Evolutionary conservation across 1,284 basidiomycete species (phyloP).

Genomic region (Porogramme epimiltina): DNA sequence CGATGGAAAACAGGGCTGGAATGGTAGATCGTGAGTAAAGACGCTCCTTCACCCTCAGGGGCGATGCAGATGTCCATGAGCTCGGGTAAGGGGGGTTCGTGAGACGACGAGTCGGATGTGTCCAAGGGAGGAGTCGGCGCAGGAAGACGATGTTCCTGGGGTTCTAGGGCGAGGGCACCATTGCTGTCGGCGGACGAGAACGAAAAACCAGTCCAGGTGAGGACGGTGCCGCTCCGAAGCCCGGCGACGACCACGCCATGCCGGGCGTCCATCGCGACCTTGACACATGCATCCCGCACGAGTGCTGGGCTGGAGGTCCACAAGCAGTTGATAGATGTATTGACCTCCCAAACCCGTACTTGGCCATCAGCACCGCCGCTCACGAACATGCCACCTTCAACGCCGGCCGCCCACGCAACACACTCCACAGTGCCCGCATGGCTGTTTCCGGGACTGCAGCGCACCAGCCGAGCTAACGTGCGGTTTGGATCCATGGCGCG

Average conservation of each 20-base stretch:
- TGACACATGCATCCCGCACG: constrained; percentile 49
- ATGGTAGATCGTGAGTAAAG: constrained; percentile 48
- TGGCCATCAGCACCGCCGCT: constrained; percentile 64
- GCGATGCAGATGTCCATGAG: constrained; percentile 29
- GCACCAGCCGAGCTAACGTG: constrained; percentile 43
- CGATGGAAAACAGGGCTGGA: constrained; percentile 52
- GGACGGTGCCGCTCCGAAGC: constrained; percentile 54
- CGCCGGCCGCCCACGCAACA: constrained; percentile 47
- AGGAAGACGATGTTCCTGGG: constrained; percentile 32
- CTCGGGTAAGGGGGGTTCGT: constrained; percentile 9
- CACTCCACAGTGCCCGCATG: constrained; percentile 62
- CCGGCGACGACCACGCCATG: constrained; percentile 52
- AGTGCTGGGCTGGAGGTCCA: constrained; percentile 59
- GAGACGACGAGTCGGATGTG: constrained; percentile 9
- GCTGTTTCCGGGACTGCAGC: constrained; percentile 53
- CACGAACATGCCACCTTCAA: constrained; percentile 32
- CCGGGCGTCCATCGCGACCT: constrained; percentile 45
- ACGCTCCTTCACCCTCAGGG: constrained; percentile 13
- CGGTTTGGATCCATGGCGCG: constrained; percentile 59
- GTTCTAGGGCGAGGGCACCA: constrained; percentile 7
- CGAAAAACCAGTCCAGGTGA: constrained; percentile 52
- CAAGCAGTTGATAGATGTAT: constrained; percentile 46
- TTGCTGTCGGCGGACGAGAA: constrained; percentile 12
- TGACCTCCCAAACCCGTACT: constrained; percentile 73
- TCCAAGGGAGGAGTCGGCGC: constrained; percentile 15